Evolutionary conservation across 441 rosid genomes (phyloP), one percentile per base, ranked within the genome.

Genomic region (Populus tomentosa): DNA sequence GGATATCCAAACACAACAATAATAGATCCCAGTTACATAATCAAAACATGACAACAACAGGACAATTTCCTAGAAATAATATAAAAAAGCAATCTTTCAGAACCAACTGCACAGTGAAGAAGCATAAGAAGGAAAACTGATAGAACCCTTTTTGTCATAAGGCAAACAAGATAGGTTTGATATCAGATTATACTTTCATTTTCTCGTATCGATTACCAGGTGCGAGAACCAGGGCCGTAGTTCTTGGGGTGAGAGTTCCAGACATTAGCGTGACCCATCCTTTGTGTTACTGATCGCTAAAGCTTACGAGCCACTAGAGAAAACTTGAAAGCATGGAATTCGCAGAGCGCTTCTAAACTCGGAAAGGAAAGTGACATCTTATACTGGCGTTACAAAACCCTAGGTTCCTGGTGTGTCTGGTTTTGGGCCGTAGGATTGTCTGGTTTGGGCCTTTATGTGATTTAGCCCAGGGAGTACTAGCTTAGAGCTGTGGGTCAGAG

Each of bases 221-320:
- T 68, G 24, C 96, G 92, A 72, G 94, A 90, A 14, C 94, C 92
- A n/a, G 94, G 94, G 1, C 94, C 94, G 77, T 88, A 90, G 83
- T 62, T 90, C 84, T 91, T 91, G 63, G 96, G 96, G 78, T 91
- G 96, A 79, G 94, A 84, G 77, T 87, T 91, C 96, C 96, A 91
- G 28, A 91, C 85, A 82, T 90, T 91, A 10, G 90, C 74, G 86
- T 90, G 96, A 70, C 96, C 95, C 96, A 91, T 90, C 75, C 65
- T 32, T 68, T 71, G 5, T 33, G 23, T n/a, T 59, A 21, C 70
- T 32, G 28, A 8, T 21, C 16, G 4, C 56, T 64, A 4, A 24
- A 10, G 20, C 14, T 8, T 18, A 7, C 10, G 56, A 23, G 67
- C 21, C 28, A 26, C 40, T 30, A 50, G 13, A 21, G 14, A 18